Base-by-base conservation (phyloP, 306 rosid genomes). In the Carpinus viminea region DNA sequence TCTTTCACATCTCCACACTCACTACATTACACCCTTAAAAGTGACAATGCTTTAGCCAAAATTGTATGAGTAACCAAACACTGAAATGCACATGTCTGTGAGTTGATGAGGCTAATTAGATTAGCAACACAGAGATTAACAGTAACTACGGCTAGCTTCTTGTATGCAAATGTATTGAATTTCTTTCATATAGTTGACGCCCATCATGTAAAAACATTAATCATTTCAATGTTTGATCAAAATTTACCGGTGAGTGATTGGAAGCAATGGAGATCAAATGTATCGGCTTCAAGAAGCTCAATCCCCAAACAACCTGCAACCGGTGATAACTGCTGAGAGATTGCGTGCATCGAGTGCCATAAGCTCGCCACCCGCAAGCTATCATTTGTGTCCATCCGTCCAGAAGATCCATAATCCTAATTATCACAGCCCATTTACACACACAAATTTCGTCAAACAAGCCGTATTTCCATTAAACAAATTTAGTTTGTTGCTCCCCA, bases 291-390 rank as follows among this genome's bases (percentile, higher is more conserved):
- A 26, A 95, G 97, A 36, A 94, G 96, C 76, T 94, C 98, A 73
- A 92, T 85, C 61, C 98, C 98, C 15, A 80, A 80, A 78, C 97
- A 92, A 70, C 97, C 97, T 17, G 83, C 53, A 57, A 93, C 81
- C 4, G 98, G 98, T 7, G 98, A 95, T 64, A 90, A 66, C 77
- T 94, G 97, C 83, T 94, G 98, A 79, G 98, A 92, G 80, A 95
- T 95, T 72, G 98, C 97, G 57, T 95, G 98, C 98, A 94, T 94
- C 56, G 97, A 94, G 72, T 94, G 97, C 98, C 97, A 94, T 76
- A 95, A 87, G 83, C 97, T 95, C 15, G 97, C 98, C 79, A 95
- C 97, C 76, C 98, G 77, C 89, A 95, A 87, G 85, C 92, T 94
- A 76, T 94, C 97, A 68, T 94, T 94, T 12, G 97, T 92, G 84